Conservation (phyloP, 2,329 filamentous ascomycete genomes). For the Neurospora sp. region DNA sequence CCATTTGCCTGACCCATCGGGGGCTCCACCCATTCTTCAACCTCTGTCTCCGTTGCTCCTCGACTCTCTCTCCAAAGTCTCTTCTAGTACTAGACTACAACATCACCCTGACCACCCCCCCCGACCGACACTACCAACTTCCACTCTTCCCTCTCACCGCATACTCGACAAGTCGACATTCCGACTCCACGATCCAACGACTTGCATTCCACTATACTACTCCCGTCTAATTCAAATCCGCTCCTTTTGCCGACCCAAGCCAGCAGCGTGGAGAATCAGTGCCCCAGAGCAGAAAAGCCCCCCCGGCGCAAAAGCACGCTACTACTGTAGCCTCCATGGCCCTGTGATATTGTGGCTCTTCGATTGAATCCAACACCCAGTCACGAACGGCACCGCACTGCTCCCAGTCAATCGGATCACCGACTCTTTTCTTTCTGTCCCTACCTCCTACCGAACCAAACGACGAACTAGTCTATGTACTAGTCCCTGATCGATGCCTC, state of each 20-base stretch:
- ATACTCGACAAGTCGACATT: not conserved
- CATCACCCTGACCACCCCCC: not conserved
- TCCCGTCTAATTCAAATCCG: not conserved
- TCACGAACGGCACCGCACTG: not conserved
- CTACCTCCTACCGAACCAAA: not conserved
- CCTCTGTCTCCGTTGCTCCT: not conserved
- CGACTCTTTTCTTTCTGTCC: not conserved
- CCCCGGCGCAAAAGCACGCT: not conserved
- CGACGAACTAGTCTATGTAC: not conserved
- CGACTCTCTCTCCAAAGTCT: not conserved
- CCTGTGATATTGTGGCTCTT: not conserved
- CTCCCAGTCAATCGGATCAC: slow-evolving; percentile 1
- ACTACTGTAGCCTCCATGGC: not conserved
- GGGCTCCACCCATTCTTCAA: not conserved
- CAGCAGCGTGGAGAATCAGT: not conserved
- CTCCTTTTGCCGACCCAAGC: not conserved
- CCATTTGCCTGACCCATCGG: not conserved
- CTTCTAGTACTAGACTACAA: not conserved
- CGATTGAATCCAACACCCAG: not conserved
- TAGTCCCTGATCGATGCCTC: slow-evolving; percentile 1
- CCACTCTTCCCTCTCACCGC: not conserved
- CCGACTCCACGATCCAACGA: not conserved
- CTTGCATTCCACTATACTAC: not conserved
- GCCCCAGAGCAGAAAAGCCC: not conserved
- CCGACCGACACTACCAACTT: not conserved